A percentile compares a stretch with the other conserved stretches of the same genome.
These are phyloP conservation scores for Leptodontidium sp. DNA, from an alignment of 2,329 filamentous ascomycete genomes.

Conservation along the genomic window DNA sequence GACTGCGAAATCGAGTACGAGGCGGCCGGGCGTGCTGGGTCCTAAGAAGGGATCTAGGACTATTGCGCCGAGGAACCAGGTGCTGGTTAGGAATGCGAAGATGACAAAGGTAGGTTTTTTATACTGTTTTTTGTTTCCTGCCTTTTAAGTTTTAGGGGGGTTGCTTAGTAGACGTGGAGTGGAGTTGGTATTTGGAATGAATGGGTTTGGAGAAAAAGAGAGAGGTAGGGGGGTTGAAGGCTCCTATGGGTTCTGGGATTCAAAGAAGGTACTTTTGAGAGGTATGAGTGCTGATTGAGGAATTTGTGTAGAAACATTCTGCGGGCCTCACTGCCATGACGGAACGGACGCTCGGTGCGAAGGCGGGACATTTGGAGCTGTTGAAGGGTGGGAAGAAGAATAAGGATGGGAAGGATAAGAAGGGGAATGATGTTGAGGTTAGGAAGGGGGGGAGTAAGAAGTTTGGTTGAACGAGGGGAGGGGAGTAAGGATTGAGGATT, in stretches of 20 bases:
- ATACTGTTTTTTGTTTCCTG: neutral
- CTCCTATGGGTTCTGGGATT: neutral
- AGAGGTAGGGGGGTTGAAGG: too few relatives aligned
- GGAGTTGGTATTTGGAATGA: too few relatives aligned
- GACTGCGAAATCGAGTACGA: constrained; percentile 37
- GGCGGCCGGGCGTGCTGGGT: constrained; percentile 50
- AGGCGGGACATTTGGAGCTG: constrained; percentile 75
- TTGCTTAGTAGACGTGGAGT: too few relatives aligned
- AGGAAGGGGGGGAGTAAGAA: constrained; percentile 47
- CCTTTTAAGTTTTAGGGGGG: too few relatives aligned
- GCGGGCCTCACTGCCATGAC: constrained; percentile 69
- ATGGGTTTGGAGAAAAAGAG: too few relatives aligned
- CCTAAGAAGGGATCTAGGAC: constrained; percentile 66
- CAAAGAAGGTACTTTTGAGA: constrained; percentile 5
- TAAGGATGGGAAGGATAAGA: constrained; percentile 49
- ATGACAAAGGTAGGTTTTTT: constrained; percentile 62
- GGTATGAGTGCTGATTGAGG: constrained; percentile 16
- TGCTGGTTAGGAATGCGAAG: constrained; percentile 66
- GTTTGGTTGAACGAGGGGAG: constrained; percentile 43
- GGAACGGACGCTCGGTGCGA: constrained; percentile 71
- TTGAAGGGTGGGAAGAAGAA: constrained; percentile 72
- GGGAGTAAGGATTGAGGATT: neutral
- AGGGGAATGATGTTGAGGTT: constrained; percentile 46
- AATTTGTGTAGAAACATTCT: constrained; percentile 60
- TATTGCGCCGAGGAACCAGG: constrained; percentile 72